These are phyloP conservation scores for Chaetoscypha palmicola DNA, from an alignment of 2,329 filamentous ascomycete species.

Conservation along the genomic window DNA sequence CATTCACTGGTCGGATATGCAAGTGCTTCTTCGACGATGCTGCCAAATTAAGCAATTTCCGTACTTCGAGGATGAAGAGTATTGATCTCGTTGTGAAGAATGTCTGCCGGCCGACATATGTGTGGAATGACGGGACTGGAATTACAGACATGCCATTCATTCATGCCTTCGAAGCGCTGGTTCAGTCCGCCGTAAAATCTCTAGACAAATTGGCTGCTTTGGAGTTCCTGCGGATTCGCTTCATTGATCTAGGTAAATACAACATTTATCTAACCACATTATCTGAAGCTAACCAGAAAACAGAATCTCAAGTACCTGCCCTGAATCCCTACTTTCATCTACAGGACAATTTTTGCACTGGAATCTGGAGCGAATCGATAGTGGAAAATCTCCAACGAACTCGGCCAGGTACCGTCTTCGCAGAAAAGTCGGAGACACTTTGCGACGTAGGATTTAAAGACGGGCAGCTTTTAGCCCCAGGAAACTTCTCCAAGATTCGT, in stretches of 20 bases:
- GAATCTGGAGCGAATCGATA: slow-evolving; percentile 66
- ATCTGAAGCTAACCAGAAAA: slow-evolving; percentile 12
- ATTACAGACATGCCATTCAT: slow-evolving; percentile 70
- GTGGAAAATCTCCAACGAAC: slow-evolving; percentile 51
- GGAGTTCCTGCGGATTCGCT: slow-evolving; percentile 62
- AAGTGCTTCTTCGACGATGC: slow-evolving; percentile 59
- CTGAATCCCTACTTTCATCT: slow-evolving; percentile 69
- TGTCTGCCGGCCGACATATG: slow-evolving; percentile 50
- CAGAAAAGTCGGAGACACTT: slow-evolving; percentile 58
- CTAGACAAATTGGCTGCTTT: slow-evolving; percentile 53
- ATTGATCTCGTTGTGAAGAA: slow-evolving; percentile 70
- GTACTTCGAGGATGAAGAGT: slow-evolving; percentile 47
- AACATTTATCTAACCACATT: not conserved
- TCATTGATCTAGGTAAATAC: slow-evolving; percentile 59
- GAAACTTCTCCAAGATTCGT: slow-evolving; percentile 23
- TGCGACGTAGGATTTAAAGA: slow-evolving; percentile 55
- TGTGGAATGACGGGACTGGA: slow-evolving; percentile 58
- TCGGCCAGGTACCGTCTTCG: slow-evolving; percentile 52
- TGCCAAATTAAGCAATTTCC: slow-evolving; percentile 41
- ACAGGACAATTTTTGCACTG: slow-evolving; percentile 52
- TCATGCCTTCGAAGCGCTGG: slow-evolving; percentile 60
- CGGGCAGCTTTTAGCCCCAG: slow-evolving; percentile 36
- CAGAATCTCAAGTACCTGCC: slow-evolving; percentile 62
- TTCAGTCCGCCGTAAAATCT: slow-evolving; percentile 55
- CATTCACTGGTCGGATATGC: slow-evolving; percentile 67